phyloP scores from a whole-genome alignment of 345 rosid species.

The Jatropha curcas region DNA sequence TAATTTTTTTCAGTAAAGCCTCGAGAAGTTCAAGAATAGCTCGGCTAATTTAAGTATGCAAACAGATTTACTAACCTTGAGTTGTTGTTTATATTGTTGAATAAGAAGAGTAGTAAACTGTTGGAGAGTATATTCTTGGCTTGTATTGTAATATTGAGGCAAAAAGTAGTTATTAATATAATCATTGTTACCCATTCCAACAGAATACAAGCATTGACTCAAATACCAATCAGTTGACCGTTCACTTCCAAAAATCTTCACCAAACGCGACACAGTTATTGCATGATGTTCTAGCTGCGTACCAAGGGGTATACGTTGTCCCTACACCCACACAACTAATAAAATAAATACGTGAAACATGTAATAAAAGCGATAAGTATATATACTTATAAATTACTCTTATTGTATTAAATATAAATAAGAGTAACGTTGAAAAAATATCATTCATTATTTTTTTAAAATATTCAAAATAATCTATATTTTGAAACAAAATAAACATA shows the following conservation, averaged over 20 bases:
- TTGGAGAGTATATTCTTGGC: not conserved
- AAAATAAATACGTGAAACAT: too few species aligned
- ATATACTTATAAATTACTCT: too few species aligned
- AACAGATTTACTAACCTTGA: not conserved
- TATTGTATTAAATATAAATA: too few species aligned
- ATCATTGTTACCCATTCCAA: slow-evolving; percentile 46
- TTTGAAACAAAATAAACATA: too few species aligned
- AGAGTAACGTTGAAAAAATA: too few species aligned
- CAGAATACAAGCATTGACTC: slow-evolving; percentile 34
- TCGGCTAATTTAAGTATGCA: too few species aligned
- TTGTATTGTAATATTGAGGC: slow-evolving; percentile 1
- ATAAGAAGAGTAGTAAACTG: slow-evolving; percentile 3
- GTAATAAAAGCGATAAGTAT: too few species aligned
- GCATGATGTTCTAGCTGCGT: slow-evolving; percentile 40
- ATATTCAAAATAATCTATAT: too few species aligned
- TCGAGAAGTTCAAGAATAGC: too few species aligned
- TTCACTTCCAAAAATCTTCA: not conserved
- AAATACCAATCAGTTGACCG: not conserved
- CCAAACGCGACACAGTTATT: not conserved
- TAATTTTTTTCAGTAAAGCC: too few species aligned
- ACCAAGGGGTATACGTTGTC: slow-evolving; percentile 42
- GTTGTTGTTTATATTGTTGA: not conserved
- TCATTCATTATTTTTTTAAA: too few species aligned
- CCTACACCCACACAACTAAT: slow-evolving; percentile 33
- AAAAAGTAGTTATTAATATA: slow-evolving; percentile 45